phyloP scores from a whole-genome alignment of 768 basidiomycete species.

The Tricholoma matsutake region DNA sequence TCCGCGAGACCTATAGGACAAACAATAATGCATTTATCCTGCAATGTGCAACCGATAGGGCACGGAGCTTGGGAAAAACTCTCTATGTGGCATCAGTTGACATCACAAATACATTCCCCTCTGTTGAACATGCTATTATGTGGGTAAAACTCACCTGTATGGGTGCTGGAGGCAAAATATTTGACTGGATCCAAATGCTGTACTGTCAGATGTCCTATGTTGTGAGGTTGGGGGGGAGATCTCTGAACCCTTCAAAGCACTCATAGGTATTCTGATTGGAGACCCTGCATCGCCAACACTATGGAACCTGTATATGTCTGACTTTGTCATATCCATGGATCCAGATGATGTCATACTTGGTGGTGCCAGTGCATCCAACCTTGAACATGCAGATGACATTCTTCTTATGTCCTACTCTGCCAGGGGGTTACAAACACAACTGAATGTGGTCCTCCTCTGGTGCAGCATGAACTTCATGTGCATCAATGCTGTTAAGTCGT shows the following conservation, averaged over 20 bases:
- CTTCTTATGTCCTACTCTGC: conserved; percentile 16
- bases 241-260: conserved; percentile 16
- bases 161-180: conserved; percentile 23
- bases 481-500: conserved; percentile 23
- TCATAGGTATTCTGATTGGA: conserved; percentile 24
- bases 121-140: conserved; percentile 26
- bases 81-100: conserved; percentile 22
- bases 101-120: conserved; percentile 34
- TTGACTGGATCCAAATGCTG: conserved; percentile 27
- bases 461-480: conserved; percentile 22
- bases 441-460: conserved; percentile 18
- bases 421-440: conserved; percentile 14
- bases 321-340: conserved; percentile 12
- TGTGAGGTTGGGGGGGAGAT: conserved; percentile 8
- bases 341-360: conserved; percentile 15
- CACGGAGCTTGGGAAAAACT: conserved; percentile 12
- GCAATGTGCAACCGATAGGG: conserved; percentile 17
- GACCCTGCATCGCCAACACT: conserved; percentile 25
- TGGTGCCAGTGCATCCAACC: conserved; percentile 10
- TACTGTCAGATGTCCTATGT: conserved; percentile 20
- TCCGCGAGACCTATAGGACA: conserved; percentile 21
- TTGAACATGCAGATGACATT: conserved; percentile 28
- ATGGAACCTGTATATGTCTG: conserved; percentile 25
- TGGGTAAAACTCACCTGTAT: conserved; percentile 26
- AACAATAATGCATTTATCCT: conserved; percentile 29